These are phyloP conservation scores for Chenopodium suecicum DNA, from an alignment of 148 eudicot genomes.

Conservation along the genomic window DNA sequence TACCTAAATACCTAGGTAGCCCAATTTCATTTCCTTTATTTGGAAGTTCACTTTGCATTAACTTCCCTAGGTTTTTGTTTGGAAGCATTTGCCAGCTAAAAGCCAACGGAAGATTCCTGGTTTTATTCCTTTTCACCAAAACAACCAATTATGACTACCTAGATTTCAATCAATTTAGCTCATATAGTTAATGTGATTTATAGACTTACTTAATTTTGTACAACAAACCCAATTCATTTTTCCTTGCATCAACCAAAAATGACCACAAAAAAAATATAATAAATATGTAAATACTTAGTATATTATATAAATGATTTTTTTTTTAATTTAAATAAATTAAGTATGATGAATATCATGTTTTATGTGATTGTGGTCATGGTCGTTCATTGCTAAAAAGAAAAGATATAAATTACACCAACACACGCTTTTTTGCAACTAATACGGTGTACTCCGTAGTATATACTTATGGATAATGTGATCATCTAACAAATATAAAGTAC, in stretches of 20 bases:
- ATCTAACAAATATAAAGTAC: not conserved
- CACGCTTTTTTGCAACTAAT: no score
- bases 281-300: no score
- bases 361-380: no score
- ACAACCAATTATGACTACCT: not conserved
- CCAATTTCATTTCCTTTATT: not conserved
- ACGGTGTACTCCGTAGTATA: not conserved
- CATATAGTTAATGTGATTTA: not conserved
- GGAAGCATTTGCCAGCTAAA: constrained; percentile 34
- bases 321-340: no score
- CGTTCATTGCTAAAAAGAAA: no score
- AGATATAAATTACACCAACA: no score
- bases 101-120: constrained; percentile 46
- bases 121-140: constrained; percentile 30
- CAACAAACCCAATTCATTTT: not conserved
- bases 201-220: not conserved
- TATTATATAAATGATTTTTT: no score
- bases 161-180: constrained; percentile 10
- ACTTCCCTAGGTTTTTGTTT: constrained; percentile 23
- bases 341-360: no score
- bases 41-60: constrained; percentile 16
- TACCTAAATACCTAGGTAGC: not conserved
- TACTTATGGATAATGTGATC: not conserved
- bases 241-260: not conserved
- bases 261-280: not conserved